Percentiles rank a stretch among this genome's conserved stretches.
These are phyloP conservation scores for Castanea mollissima DNA, from an alignment of 306 rosid genomes.

Conservation along the genomic window DNA sequence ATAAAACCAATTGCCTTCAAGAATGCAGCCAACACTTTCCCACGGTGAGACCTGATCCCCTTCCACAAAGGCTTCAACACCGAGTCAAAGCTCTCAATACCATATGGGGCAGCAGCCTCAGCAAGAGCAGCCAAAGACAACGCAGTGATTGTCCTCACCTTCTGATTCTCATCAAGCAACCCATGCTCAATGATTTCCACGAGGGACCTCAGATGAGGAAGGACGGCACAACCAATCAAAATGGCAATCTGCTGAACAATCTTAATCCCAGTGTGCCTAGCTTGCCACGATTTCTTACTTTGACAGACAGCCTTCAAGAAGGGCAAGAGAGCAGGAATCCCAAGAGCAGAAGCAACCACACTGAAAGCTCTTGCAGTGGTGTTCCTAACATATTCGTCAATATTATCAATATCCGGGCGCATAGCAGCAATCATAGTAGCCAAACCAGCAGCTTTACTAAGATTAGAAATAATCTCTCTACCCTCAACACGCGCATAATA, in stretches of 20 bases:
- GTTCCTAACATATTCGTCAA: constrained; percentile 89
- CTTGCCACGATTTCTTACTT: constrained; percentile 98
- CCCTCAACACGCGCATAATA: constrained; percentile 97
- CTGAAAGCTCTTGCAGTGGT: constrained; percentile 96
- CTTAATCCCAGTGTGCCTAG: constrained; percentile 94
- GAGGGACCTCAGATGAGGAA: constrained; percentile 85
- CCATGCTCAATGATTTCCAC: constrained; percentile 94
- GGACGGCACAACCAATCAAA: constrained; percentile 91
- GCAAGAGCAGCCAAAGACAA: constrained; percentile 96
- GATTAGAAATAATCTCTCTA: constrained; percentile 90
- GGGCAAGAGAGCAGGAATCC: constrained; percentile 90
- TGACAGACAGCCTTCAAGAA: constrained; percentile 96
- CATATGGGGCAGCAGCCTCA: constrained; percentile 96
- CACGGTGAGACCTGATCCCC: constrained; percentile 96
- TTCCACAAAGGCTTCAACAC: constrained; percentile 92
- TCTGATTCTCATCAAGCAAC: constrained; percentile 89
- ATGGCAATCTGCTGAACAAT: constrained; percentile 98
- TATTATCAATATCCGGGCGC: constrained; percentile 98
- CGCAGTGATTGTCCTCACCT: constrained; percentile 92
- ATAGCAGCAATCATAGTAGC: constrained; percentile 99
- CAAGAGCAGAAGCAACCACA: constrained; percentile 95
- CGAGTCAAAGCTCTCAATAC: constrained; percentile 95
- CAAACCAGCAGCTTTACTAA: constrained; percentile 97
- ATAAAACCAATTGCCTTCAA: constrained; percentile 93
- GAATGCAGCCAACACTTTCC: constrained; percentile 93